Conservation (phyloP, 441 rosid genomes). For the Arabidopsis lyrata region DNA sequence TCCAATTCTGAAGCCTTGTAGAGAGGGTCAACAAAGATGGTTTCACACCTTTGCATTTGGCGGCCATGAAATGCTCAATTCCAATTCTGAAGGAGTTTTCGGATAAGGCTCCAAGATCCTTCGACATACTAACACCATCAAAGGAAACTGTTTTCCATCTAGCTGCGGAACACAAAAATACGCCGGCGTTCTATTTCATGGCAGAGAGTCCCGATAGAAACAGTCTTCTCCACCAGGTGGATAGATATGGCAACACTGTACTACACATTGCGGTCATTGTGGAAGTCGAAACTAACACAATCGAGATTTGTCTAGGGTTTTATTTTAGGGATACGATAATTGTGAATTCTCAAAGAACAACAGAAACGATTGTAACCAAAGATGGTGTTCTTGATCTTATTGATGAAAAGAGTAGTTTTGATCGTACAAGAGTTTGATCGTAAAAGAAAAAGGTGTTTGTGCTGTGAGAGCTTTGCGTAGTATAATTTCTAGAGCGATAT, state of each 20-base stretch:
- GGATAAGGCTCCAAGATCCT: background rate
- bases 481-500: no score
- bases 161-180: background rate
- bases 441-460: no score
- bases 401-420: no score
- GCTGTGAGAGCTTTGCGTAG: no score
- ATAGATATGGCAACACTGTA: background rate
- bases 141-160: background rate
- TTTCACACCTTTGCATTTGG: background rate
- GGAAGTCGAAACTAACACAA: no score
- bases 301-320: no score
- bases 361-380: no score
- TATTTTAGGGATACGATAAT: no score
- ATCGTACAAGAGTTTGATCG: no score
- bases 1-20: no score
- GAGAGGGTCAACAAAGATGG: background rate
- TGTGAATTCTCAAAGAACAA: no score
- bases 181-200: background rate
- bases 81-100: background rate
- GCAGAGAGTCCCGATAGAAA: background rate
- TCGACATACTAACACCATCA: background rate
- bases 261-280: background rate
- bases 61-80: background rate
- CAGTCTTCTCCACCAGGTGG: background rate
- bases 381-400: no score